Conservation (phyloP, 768 basidiomycete species). For the Lentinus brumalis region DNA sequence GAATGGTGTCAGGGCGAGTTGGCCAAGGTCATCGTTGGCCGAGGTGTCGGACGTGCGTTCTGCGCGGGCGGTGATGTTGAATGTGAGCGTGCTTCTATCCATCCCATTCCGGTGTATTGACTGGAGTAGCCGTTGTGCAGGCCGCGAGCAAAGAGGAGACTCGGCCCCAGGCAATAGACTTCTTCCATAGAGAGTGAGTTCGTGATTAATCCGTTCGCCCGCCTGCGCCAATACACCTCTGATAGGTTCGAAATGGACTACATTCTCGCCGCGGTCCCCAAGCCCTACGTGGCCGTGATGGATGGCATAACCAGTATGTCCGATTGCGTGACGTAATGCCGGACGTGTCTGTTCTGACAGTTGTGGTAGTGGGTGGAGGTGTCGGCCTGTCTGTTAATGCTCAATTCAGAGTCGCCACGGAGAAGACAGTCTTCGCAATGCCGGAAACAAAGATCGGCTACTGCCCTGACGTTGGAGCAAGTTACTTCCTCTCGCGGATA, state of each 20-base stretch:
- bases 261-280: constrained; percentile 65
- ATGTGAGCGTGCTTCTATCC: constrained; percentile 49
- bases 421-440: constrained; percentile 92
- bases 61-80: constrained; percentile 96
- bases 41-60: constrained; percentile 75
- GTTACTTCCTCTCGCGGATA: constrained; percentile 82
- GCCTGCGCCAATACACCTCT: neutral
- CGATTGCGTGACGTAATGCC: neutral
- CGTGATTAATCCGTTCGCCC: neutral
- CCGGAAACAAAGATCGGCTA: constrained; percentile 95
- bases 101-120: constrained; percentile 5
- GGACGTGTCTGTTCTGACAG: constrained; percentile 4
- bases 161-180: constrained; percentile 69
- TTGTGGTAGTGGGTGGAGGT: constrained; percentile 85
- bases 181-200: constrained; percentile 88
- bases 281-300: constrained; percentile 90
- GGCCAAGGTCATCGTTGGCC: constrained; percentile 71
- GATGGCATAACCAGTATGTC: constrained; percentile 89
- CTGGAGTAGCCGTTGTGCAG: constrained; percentile 53
- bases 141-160: constrained; percentile 53
- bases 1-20: constrained; percentile 76
- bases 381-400: constrained; percentile 86
- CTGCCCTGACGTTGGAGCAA: constrained; percentile 91
- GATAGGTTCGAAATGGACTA: constrained; percentile 81
- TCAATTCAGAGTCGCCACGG: constrained; percentile 90